phyloP scores from a whole-genome alignment of 2,329 filamentous ascomycete genomes.

The Seiridium cupressi region DNA sequence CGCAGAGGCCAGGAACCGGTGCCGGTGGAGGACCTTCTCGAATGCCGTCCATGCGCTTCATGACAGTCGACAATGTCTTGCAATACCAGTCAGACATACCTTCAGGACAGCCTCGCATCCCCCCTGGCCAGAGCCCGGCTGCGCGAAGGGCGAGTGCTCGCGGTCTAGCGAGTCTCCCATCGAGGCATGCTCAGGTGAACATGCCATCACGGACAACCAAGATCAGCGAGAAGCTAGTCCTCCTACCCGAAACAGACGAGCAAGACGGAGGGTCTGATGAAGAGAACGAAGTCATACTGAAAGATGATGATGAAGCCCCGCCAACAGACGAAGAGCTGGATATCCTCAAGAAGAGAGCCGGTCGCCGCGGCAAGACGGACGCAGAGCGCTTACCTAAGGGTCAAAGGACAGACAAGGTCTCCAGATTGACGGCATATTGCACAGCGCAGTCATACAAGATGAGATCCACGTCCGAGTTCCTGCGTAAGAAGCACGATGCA shows the following conservation, averaged over 20 bases:
- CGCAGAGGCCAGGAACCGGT: slow-evolving; percentile 8
- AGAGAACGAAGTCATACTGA: slow-evolving; percentile 43
- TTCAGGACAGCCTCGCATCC: slow-evolving; percentile 82
- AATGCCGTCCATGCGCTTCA: slow-evolving; percentile 62
- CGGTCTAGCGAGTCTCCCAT: slow-evolving; percentile 39
- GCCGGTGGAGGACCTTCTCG: slow-evolving; percentile 5
- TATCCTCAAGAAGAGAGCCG: slow-evolving; percentile 60
- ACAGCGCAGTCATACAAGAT: slow-evolving; percentile 93
- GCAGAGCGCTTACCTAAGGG: slow-evolving; percentile 90
- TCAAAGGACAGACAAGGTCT: slow-evolving; percentile 80
- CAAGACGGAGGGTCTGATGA: slow-evolving; percentile 57
- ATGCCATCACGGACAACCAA: slow-evolving; percentile 88
- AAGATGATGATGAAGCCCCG: slow-evolving; percentile 54
- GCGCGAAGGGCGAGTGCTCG: slow-evolving; percentile 44
- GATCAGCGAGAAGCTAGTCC: slow-evolving; percentile 93
- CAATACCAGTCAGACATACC: slow-evolving; percentile 94
- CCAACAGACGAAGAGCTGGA: slow-evolving; percentile 67
- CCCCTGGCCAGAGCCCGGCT: slow-evolving; percentile 50
- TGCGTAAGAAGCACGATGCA: slow-evolving; percentile 82
- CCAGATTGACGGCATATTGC: slow-evolving; percentile 92
- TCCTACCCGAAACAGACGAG: slow-evolving; percentile 78
- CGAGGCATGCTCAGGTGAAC: slow-evolving; percentile 51
- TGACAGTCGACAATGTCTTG: slow-evolving; percentile 91
- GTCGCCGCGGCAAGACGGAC: slow-evolving; percentile 77
- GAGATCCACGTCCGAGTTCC: slow-evolving; percentile 81